A percentile compares a stretch with the other conserved stretches of the same genome.
These are phyloP conservation scores for Emergomyces pasteurianus DNA, from an alignment of 2,329 filamentous ascomycete species.

Conservation along the genomic window DNA sequence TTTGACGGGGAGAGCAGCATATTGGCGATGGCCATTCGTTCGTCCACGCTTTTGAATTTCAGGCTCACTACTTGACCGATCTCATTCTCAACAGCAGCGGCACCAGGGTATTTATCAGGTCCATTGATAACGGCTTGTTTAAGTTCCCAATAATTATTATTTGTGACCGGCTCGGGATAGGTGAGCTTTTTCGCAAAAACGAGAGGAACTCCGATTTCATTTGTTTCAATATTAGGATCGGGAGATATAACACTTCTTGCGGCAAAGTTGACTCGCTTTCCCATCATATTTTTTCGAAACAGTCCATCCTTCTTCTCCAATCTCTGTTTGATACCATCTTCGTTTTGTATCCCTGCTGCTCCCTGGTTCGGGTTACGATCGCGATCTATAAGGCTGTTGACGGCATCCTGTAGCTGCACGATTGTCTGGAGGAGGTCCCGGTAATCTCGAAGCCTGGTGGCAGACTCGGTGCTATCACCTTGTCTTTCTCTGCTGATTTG, in stretches of 20 bases:
- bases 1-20: conserved; percentile 79
- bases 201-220: conserved; percentile 96
- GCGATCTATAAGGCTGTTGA: conserved; percentile 87
- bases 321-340: conserved; percentile 94
- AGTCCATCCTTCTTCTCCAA: conserved; percentile 98
- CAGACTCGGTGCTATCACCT: conserved; percentile 31
- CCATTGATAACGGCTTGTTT: conserved; percentile 95
- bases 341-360: conserved; percentile 61
- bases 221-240: conserved; percentile 96
- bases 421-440: conserved; percentile 70
- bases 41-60: conserved; percentile 74
- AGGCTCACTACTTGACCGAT: conserved; percentile 83
- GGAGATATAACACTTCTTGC: conserved; percentile 96
- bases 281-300: conserved; percentile 99
- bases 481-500: conserved; percentile 61
- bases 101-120: conserved; percentile 84
- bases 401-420: conserved; percentile 71
- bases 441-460: conserved; percentile 49
- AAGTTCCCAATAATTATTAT: conserved; percentile 91
- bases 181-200: conserved; percentile 94
- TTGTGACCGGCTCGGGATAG: conserved; percentile 93
- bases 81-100: conserved; percentile 89
- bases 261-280: conserved; percentile 97
- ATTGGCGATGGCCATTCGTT: conserved; percentile 80
- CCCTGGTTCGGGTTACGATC: conserved; percentile 76